Evolutionary conservation across 208 protist species (phyloP), one percentile per base, ranked within the genome.

Genomic region (Trypanosoma cruzi): DNA sequence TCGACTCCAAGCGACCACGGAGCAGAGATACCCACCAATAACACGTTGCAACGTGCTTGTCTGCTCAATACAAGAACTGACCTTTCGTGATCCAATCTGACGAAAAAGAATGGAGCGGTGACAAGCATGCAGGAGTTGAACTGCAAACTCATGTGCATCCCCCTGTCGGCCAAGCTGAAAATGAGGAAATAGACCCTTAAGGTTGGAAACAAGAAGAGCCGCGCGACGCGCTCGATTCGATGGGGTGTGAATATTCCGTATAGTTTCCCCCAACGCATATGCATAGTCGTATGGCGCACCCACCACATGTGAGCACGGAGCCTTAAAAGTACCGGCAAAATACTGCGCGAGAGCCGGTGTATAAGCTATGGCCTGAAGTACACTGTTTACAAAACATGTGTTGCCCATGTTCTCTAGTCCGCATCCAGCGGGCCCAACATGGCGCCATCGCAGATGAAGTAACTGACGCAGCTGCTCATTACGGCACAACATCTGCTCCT

Each of bases 111-210:
- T 75, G 0, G 92, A 92, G 26, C 76, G 66, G 67, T 97, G 84
- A 29, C 85, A 93, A 3, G 88, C 78, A 61, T 87, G 80, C 32
- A 98, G 78, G 10, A 97, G 79, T 34, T 95, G 79, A 65, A 94
- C 69, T 22, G 81, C 74, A 70, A 98, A 98, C 80, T 98, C 94
- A 62, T 98, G 94, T 22, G 94, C 94, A 69, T 98, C 94, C 68
- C 88, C 81, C 73, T 98, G 94, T 22, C 74, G 65, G n/a, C 94
- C 94, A 46, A 93, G 67, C 4, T 61, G 68, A 64, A 98, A 94
- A 68, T 88, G 88, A 54, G 79, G 80, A 31, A 82, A 94, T 26
- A 97, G 77, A 13, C 77, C 50, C 13, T 79, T 79, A 0, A 97
- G 66, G 70, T 89, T 80, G 31, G 80, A 68, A 34, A 94, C 70